Base-by-base conservation (phyloP, 2,329 filamentous ascomycete genomes). In the Cladosporium sp. region DNA sequence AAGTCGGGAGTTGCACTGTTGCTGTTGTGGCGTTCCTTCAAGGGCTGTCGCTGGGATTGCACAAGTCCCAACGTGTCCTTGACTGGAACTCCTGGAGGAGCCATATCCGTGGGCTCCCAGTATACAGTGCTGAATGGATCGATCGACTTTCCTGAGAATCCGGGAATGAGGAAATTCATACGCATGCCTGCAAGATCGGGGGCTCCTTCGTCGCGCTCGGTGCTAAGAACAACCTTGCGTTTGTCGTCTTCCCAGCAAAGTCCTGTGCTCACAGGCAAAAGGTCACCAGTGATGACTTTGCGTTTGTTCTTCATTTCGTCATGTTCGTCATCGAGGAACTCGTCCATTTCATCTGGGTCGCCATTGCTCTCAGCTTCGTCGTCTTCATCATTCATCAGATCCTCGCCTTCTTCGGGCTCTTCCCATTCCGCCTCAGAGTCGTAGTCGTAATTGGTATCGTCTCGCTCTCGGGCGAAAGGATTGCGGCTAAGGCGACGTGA, bases 351-450 rank as follows among this genome's bases (percentile, higher is more conserved):
- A 55, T 88, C 86, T 13, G 88, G 86, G n/a, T 83, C 85, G 9
- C 88, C 78, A 43, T 86, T 83, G 38, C 87, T 85, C 20, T 86
- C 85, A 8, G 85, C 80, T 44, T 82, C 78, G 5, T 86, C 83
- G 50, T 85, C 83, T 24, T 80, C 81, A 52, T 85, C 83, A 3
- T 80, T 81, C 43, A 79, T 72, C 2, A 86, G 68, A 52, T 88
- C 83, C 59, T 86, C 85, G 51, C 91, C 74, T 79, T 90, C 72
- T 32, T 65, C 64, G 34, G 86, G 83, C 63, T 90, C 85, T 62
- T 85, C 76, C 88, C 88, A 95, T 80, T 93, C 89, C 65, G 53
- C 87, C 66, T 95, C 88, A 3, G 88, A 92, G 62, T 93, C 88
- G 64, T 92, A 90, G 56, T 90, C 88, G 64, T 95, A 95, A 59